Conservation (phyloP, 345 rosid genomes). For the Sonneratia alba region DNA sequence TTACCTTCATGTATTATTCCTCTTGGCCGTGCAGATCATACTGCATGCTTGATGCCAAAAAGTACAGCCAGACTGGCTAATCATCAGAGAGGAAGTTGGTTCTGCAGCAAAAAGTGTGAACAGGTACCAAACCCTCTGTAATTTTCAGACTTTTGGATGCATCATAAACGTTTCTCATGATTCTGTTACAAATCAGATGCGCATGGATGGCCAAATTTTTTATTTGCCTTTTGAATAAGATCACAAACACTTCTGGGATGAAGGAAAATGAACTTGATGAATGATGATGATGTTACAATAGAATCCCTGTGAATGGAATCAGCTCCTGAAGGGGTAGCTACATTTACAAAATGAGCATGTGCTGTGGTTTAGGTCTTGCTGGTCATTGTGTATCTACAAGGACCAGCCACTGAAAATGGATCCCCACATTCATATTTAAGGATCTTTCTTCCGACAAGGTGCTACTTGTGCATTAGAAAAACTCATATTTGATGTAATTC, state of each 20-base stretch:
- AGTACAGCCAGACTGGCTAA: constrained; percentile 14
- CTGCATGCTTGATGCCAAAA: constrained; percentile 27
- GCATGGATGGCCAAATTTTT: too few relatives aligned
- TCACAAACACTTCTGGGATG: neutral
- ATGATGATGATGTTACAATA: neutral
- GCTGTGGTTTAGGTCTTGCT: neutral
- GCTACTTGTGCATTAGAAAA: neutral
- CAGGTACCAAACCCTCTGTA: constrained; percentile 25
- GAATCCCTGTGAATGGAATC: neutral
- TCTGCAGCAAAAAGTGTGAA: constrained; percentile 64
- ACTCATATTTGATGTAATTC: neutral
- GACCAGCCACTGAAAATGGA: too few relatives aligned
- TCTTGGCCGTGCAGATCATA: constrained; percentile 38
- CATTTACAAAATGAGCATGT: neutral
- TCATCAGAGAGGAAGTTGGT: constrained; percentile 33
- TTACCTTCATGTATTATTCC: neutral
- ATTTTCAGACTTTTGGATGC: neutral
- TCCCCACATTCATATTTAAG: neutral
- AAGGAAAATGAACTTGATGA: neutral
- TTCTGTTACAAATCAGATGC: neutral
- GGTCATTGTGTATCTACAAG: neutral
- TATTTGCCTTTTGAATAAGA: neutral
- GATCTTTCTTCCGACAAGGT: neutral
- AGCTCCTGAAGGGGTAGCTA: neutral
- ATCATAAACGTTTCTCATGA: neutral